phyloP scores from a whole-genome alignment of 2,329 filamentous ascomycete genomes.

The Plenodomus lindquistii region DNA sequence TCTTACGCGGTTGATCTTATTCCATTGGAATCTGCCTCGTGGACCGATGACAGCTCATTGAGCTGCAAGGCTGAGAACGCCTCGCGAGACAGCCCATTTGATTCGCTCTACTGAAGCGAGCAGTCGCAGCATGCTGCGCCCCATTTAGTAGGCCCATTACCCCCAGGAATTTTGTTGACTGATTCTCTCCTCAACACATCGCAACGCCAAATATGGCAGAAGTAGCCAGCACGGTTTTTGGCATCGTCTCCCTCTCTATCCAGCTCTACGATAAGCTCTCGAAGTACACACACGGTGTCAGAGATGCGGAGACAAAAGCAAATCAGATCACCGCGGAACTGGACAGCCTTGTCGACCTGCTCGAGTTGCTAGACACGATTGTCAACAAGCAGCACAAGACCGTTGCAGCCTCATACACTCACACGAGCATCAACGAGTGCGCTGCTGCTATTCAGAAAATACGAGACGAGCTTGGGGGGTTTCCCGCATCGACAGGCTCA shows the following conservation, averaged over 20 bases:
- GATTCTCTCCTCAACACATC: not conserved
- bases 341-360: not conserved
- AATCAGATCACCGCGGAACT: not conserved
- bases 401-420: not conserved
- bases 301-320: not conserved
- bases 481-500: not conserved
- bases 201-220: slow-evolving; percentile 1
- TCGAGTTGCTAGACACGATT: not conserved
- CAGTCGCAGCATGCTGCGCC: too few species aligned
- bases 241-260: not conserved
- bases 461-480: not conserved
- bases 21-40: too few species aligned
- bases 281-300: not conserved
- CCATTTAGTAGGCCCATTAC: too few species aligned
- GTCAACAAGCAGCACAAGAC: not conserved
- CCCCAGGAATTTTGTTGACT: too few species aligned
- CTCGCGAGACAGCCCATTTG: too few species aligned
- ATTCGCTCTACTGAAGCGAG: too few species aligned
- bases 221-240: not conserved
- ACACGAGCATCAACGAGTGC: not conserved
- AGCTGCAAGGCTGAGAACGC: too few species aligned
- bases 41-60: too few species aligned
- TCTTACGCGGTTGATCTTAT: too few species aligned
- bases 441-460: not conserved
- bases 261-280: not conserved